These are phyloP conservation scores for Pterocarpus macrocarpus DNA, from an alignment of 306 rosid genomes.

Conservation along the genomic window DNA sequence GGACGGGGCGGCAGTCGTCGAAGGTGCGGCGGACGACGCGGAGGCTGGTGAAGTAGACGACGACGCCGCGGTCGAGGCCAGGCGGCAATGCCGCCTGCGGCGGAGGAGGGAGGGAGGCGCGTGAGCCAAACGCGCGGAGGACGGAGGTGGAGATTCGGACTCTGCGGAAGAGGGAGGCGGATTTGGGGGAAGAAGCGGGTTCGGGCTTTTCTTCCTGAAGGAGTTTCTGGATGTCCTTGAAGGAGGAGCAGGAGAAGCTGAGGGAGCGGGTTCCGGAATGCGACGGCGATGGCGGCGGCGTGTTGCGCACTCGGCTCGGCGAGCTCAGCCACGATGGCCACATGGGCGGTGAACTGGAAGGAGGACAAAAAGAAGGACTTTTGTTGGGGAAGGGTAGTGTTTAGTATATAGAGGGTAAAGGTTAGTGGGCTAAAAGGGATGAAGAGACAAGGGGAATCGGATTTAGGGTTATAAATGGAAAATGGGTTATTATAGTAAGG, in stretches of 20 bases:
- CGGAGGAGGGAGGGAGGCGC: slow-evolving; percentile 15
- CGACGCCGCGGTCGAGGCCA: slow-evolving; percentile 60
- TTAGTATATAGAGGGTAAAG: not conserved
- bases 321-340: slow-evolving; percentile 85
- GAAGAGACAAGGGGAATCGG: not conserved
- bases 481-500: slow-evolving; percentile 25
- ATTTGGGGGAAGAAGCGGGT: slow-evolving; percentile 52
- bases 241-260: slow-evolving; percentile 74
- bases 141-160: slow-evolving; percentile 66
- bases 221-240: slow-evolving; percentile 77
- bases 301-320: slow-evolving; percentile 56
- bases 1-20: slow-evolving; percentile 76
- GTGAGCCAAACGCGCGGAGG: slow-evolving; percentile 59
- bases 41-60: slow-evolving; percentile 82
- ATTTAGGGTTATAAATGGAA: slow-evolving; percentile 47
- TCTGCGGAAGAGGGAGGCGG: slow-evolving; percentile 75
- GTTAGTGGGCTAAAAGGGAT: not conserved
- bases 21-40: slow-evolving; percentile 85
- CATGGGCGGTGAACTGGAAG: slow-evolving; percentile 51
- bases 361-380: not conserved
- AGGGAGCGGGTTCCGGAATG: slow-evolving; percentile 13
- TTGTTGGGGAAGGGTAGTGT: not conserved
- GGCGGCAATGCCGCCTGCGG: slow-evolving; percentile 39
- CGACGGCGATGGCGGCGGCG: slow-evolving; percentile 43
- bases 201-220: slow-evolving; percentile 43